phyloP scores from a whole-genome alignment of 345 rosid genomes.

The Passiflora organensis region DNA sequence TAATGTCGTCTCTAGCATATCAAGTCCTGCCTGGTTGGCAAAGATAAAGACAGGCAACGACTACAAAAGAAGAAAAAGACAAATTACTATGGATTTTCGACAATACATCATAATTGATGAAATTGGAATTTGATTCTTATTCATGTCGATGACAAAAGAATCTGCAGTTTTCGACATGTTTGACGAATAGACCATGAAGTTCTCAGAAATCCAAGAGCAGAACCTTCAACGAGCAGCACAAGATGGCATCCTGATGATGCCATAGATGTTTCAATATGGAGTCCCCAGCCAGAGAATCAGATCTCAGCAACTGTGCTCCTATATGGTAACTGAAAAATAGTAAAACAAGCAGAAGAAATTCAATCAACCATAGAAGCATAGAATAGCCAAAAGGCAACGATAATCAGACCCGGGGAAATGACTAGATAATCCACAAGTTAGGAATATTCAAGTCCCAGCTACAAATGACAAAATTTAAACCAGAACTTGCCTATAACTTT shows the following conservation, averaged over 20 bases:
- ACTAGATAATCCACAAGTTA: too few relatives aligned
- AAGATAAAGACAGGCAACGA: slow-evolving; percentile 78
- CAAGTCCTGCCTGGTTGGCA: slow-evolving; percentile 96
- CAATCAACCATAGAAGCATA: too few relatives aligned
- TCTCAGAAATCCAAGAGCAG: background rate
- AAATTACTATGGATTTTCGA: background rate
- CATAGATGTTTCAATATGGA: slow-evolving; percentile 70
- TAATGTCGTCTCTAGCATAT: slow-evolving; percentile 97
- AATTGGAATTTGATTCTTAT: background rate
- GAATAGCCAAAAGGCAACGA: too few relatives aligned
- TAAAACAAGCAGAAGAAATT: background rate
- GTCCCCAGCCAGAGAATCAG: slow-evolving; percentile 54
- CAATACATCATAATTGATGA: too few relatives aligned
- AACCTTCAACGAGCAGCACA: slow-evolving; percentile 93
- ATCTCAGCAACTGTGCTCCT: slow-evolving; percentile 65
- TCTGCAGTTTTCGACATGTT: background rate
- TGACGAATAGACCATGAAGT: too few relatives aligned
- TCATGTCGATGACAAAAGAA: background rate
- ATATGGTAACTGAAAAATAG: slow-evolving; percentile 56
- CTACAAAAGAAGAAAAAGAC: slow-evolving; percentile 36
- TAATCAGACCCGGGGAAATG: too few relatives aligned
- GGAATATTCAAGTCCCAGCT: too few relatives aligned
- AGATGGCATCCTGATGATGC: slow-evolving; percentile 85
- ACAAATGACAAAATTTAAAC: too few relatives aligned
- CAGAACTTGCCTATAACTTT: slow-evolving; percentile 61